Base-by-base conservation (phyloP, 345 rosid species). In the Rhodomyrtus tomentosa region DNA sequence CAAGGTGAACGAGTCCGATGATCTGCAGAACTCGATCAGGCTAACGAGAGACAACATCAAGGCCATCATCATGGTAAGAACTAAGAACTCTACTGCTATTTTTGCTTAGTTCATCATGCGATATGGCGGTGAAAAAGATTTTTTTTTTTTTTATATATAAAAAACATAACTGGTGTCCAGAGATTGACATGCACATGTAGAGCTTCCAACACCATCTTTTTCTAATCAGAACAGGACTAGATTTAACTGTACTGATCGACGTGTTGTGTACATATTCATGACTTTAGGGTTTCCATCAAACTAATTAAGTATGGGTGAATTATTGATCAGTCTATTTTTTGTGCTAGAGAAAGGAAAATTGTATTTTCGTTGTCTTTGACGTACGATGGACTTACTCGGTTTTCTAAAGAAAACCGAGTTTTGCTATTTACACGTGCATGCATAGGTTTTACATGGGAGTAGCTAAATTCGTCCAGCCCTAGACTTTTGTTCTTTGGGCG, bases 41-140 rank as follows among this genome's bases (percentile, higher is more conserved):
- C 91, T 95, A 81, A 94, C 95, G 2, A 91, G 91, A 82, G 92
- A 93, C 48, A 91, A 93, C 91, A 96, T 96, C 88, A 96, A 96
- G 89, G 98, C 98, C 54, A 91, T 96, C n/a, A 95, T 96, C 91
- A 96, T 96, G 99, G 98, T 94, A 91, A 84, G 56, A 50, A 25
- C 42, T 45, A 91, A 84, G 56, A 50, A 25, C 42, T 45, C 50
- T 4, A 24, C 74, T 49, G 10, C 50, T 49, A 2, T 48, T 62
- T 20, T 62, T 62, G 42, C 22, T 68, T 10, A 1, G 24, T 18
- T 29, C 45, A 18, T 22, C 6, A 18, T 18, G 76, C 11, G 76
- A 1, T 20, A 20, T 18, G 45, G 22, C 2, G 5, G 0, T 20
- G 22, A 21, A 7, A 53, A 21, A 29, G 32, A 6, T n/a, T n/a